A percentile compares a stretch with the other conserved stretches of the same genome.
phyloP scores from a whole-genome alignment of 257 asterid genomes.

The Agastache rugosa region DNA sequence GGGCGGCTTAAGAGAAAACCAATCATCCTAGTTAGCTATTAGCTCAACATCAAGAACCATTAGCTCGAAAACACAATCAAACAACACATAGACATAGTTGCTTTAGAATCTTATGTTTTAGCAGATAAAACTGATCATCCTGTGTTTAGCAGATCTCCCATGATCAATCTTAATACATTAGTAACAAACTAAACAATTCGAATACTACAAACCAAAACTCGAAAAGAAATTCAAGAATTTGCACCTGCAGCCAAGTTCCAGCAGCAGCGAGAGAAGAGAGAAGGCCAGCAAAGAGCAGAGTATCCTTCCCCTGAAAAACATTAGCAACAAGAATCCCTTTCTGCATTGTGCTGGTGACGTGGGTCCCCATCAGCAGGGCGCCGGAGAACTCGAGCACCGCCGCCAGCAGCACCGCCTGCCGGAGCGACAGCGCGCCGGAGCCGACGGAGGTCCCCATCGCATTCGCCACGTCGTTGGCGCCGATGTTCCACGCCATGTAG shows the following conservation, averaged over 20 bases:
- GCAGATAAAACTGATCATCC: not conserved
- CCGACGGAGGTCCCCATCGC: slow-evolving; percentile 99
- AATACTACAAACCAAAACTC: not conserved
- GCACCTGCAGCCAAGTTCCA: slow-evolving; percentile 98
- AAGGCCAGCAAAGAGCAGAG: slow-evolving; percentile 87
- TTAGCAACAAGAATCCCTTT: slow-evolving; percentile 84
- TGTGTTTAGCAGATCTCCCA: not conserved
- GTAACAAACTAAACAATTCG: not conserved
- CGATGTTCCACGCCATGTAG: slow-evolving; percentile 99
- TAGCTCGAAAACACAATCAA: too few relatives aligned
- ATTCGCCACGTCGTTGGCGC: slow-evolving; percentile 96
- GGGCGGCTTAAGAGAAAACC: not conserved
- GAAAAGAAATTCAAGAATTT: not conserved
- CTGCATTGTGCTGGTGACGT: slow-evolving; percentile 97
- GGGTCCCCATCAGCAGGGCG: slow-evolving; percentile 90
- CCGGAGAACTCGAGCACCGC: slow-evolving; percentile 91
- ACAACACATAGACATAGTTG: too few relatives aligned
- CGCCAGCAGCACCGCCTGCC: slow-evolving; percentile 86
- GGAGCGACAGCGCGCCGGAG: slow-evolving; percentile 83
- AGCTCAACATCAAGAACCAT: too few relatives aligned
- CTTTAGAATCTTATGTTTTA: not conserved
- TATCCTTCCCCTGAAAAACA: slow-evolving; percentile 88
- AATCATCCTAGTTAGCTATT: not conserved
- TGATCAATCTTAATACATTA: not conserved
- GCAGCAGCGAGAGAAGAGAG: slow-evolving; percentile 95